phyloP scores from a whole-genome alignment of 176 grass and related monocot genomes.

The Phyllostachys edulis region DNA sequence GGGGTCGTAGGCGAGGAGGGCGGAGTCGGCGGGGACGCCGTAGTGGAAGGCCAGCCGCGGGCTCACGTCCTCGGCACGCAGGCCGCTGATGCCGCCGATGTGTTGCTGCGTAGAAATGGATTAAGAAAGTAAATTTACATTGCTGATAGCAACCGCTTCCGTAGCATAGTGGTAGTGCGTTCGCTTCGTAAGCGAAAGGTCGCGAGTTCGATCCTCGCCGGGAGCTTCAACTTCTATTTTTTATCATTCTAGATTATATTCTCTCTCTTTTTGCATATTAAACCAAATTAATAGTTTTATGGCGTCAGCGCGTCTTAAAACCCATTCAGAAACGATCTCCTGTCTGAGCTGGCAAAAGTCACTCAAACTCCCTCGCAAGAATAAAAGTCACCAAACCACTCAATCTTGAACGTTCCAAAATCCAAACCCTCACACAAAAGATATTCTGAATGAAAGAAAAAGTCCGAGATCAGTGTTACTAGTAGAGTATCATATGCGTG shows the following conservation, averaged over 20 bases:
- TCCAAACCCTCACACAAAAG: not conserved
- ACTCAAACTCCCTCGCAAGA: too few species aligned
- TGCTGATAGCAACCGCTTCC: not conserved
- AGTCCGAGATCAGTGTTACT: not conserved
- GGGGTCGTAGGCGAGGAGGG: slow-evolving; percentile 71
- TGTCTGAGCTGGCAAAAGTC: too few species aligned
- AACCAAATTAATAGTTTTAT: too few species aligned
- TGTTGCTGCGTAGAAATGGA: not conserved
- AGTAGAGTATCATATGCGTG: not conserved
- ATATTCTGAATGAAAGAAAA: not conserved
- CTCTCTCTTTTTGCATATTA: not conserved
- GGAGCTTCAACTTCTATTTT: slow-evolving; percentile 35
- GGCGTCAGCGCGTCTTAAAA: too few species aligned
- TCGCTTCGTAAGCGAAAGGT: slow-evolving; percentile 96
- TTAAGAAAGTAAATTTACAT: too few species aligned
- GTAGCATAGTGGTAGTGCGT: slow-evolving; percentile 78
- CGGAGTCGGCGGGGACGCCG: slow-evolving; percentile 68
- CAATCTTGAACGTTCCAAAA: not conserved
- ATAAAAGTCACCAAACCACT: too few species aligned
- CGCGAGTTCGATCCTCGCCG: slow-evolving; percentile 88
- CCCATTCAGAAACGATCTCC: too few species aligned
- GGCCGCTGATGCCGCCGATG: slow-evolving; percentile 20
- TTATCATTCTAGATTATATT: too few species aligned
- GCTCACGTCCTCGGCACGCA: slow-evolving; percentile 76
- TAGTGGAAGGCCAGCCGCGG: slow-evolving; percentile 79